phyloP scores from a whole-genome alignment of 768 basidiomycete genomes.

The Boletus sp. region DNA sequence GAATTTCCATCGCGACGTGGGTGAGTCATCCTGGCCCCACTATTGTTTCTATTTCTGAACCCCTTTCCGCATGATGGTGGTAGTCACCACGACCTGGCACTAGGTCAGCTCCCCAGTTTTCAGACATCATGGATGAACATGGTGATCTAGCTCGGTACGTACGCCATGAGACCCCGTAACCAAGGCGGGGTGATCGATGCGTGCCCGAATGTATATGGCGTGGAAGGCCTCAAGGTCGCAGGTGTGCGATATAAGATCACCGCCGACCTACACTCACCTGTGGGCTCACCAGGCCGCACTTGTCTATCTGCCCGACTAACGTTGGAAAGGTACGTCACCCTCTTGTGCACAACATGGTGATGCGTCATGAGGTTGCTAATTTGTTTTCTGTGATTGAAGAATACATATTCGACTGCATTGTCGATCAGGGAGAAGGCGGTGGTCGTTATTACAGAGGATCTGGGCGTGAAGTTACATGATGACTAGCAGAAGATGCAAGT shows the following conservation, averaged over 20 bases:
- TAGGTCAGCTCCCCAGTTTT: not conserved
- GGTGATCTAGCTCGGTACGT: conserved; percentile 39
- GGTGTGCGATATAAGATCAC: not conserved
- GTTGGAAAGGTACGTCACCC: conserved; percentile 4
- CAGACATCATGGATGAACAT: not conserved
- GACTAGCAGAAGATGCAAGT: not conserved
- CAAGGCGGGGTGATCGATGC: conserved; percentile 12
- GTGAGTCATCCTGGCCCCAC: not conserved
- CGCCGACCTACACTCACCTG: not conserved
- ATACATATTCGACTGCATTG: conserved; percentile 44
- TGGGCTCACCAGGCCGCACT: not conserved
- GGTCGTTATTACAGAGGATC: conserved; percentile 54
- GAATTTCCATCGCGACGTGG: not conserved
- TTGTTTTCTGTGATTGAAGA: conserved; percentile 16
- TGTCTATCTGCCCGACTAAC: conserved; percentile 7
- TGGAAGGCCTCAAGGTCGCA: conserved; percentile 11
- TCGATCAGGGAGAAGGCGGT: conserved; percentile 62
- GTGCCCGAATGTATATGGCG: conserved; percentile 15
- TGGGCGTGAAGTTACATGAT: conserved; percentile 8
- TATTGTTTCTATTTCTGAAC: not conserved
- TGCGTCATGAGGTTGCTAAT: not conserved
- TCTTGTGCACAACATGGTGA: too few species aligned
- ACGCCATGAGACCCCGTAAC: conserved; percentile 53
- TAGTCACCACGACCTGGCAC: not conserved
- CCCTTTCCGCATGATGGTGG: not conserved